phyloP scores from a whole-genome alignment of 345 rosid species.

The Streptanthus diversifolius region DNA sequence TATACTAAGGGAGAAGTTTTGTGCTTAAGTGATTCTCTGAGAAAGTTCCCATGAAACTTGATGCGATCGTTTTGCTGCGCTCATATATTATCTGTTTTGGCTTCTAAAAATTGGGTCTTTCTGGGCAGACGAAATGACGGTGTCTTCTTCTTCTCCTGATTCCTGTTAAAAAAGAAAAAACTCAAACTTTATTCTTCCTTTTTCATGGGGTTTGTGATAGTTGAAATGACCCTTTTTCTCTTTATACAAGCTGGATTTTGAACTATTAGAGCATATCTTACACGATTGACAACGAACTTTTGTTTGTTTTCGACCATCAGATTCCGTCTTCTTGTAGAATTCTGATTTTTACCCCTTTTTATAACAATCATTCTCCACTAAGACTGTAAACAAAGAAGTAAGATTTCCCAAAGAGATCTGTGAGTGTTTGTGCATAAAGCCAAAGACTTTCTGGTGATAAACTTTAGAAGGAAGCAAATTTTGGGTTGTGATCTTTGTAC shows the following conservation, averaged over 20 bases:
- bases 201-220: slow-evolving; percentile 3
- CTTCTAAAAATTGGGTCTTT: slow-evolving; percentile 23
- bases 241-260: slow-evolving; percentile 22
- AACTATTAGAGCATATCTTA: background rate
- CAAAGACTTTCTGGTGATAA: background rate
- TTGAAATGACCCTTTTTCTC: slow-evolving; percentile 33
- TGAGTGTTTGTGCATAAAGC: background rate
- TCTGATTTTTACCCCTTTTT: slow-evolving; percentile 27
- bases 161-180: background rate
- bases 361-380: slow-evolving; percentile 27
- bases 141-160: slow-evolving; percentile 20
- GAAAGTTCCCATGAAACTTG: background rate
- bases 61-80: background rate
- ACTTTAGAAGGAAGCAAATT: background rate
- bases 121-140: slow-evolving; percentile 15
- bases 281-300: background rate
- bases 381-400: slow-evolving; percentile 6
- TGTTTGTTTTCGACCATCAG: slow-evolving; percentile 28
- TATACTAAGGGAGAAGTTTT: background rate
- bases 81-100: background rate
- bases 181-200: slow-evolving; percentile 16
- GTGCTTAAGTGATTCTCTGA: background rate
- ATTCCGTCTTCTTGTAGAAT: slow-evolving; percentile 54
- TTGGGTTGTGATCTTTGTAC: background rate
- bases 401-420: slow-evolving; percentile 3